A percentile compares a stretch with the other conserved stretches of the same genome.
Evolutionary conservation across 2,329 filamentous ascomycete species (phyloP).

Genomic region (Calonectria honghensis): DNA sequence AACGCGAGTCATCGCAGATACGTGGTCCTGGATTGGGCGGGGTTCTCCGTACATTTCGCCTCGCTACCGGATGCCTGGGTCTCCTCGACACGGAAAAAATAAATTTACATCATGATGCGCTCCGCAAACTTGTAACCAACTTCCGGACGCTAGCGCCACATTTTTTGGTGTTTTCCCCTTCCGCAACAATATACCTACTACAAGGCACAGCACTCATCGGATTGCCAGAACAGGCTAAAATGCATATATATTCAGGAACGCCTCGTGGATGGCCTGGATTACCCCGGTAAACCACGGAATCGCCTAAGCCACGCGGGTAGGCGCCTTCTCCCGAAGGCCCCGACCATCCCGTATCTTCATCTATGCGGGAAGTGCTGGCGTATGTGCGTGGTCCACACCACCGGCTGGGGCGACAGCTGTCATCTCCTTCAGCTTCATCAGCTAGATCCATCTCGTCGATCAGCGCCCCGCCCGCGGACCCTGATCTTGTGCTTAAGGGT

Average conservation of each 20-base stretch:
- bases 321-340: slow-evolving; percentile 27
- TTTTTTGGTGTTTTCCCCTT: background rate
- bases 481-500: slow-evolving; percentile 15
- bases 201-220: background rate
- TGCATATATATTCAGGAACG: slow-evolving; percentile 14
- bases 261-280: slow-evolving; percentile 38
- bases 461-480: slow-evolving; percentile 17
- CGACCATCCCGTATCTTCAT: slow-evolving; percentile 31
- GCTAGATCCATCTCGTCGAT: slow-evolving; percentile 31
- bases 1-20: slow-evolving; percentile 26
- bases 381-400: slow-evolving; percentile 33
- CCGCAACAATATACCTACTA: background rate
- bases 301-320: slow-evolving; percentile 19
- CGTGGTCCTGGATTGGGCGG: slow-evolving; percentile 5
- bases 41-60: slow-evolving; percentile 23
- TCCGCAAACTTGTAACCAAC: background rate
- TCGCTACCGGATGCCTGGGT: slow-evolving; percentile 24
- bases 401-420: slow-evolving; percentile 25
- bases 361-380: slow-evolving; percentile 30
- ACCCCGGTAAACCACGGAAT: slow-evolving; percentile 33
- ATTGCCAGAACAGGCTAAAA: slow-evolving; percentile 10
- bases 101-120: background rate
- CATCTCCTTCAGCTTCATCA: slow-evolving; percentile 32
- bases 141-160: background rate
- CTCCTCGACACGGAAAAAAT: slow-evolving; percentile 8